These are phyloP conservation scores for Neofusicoccum sp. DNA, from an alignment of 2,329 filamentous ascomycete genomes.

Conservation along the genomic window DNA sequence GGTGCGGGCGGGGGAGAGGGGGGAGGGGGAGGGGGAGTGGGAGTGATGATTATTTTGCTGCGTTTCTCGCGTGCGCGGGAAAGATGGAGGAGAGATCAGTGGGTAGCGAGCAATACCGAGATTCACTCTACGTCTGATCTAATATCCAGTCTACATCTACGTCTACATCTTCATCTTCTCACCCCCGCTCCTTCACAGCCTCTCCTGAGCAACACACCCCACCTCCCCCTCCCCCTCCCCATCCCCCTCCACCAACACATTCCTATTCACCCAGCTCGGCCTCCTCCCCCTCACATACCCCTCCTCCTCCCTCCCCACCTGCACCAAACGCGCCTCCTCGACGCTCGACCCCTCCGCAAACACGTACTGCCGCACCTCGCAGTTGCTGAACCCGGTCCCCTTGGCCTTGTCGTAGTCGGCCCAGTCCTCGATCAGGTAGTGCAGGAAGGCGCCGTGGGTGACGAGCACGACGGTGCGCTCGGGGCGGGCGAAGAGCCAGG, in stretches of 20 bases:
- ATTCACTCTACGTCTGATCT: no score
- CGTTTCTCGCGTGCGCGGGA: no score
- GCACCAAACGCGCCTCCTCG: slow-evolving; percentile 30
- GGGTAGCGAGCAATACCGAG: no score
- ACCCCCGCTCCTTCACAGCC: background rate
- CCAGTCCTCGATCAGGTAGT: slow-evolving; percentile 84
- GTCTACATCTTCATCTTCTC: no score
- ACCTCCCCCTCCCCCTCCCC: background rate
- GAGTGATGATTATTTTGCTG: no score
- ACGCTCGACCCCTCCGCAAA: slow-evolving; percentile 29
- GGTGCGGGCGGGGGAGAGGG: slow-evolving; percentile 1
- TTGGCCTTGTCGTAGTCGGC: slow-evolving; percentile 53
- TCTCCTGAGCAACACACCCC: no score
- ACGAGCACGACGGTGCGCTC: slow-evolving; percentile 73
- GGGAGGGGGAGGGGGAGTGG: background rate
- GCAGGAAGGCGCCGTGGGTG: slow-evolving; percentile 79
- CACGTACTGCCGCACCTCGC: slow-evolving; percentile 33
- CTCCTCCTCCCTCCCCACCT: slow-evolving; percentile 21
- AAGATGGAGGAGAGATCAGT: no score
- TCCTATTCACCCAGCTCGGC: slow-evolving; percentile 15
- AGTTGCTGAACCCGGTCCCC: slow-evolving; percentile 40
- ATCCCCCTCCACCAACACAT: slow-evolving; percentile 2
- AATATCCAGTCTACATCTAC: no score
- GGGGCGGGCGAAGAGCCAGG: slow-evolving; percentile 52
- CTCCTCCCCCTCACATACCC: slow-evolving; percentile 25